phyloP scores from a whole-genome alignment of 2,329 filamentous ascomycete species.

The Botrytis aclada region DNA sequence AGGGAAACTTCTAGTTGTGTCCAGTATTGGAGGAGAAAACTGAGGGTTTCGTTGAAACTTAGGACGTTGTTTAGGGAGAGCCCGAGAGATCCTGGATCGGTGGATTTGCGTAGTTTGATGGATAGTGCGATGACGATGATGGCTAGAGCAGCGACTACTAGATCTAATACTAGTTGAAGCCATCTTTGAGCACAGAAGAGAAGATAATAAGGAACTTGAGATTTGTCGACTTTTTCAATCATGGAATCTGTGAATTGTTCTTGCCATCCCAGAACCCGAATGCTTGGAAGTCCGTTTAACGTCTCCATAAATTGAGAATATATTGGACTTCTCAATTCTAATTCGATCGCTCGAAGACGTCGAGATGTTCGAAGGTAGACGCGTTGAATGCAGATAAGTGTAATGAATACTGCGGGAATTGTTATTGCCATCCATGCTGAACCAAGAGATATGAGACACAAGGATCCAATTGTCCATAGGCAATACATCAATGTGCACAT shows the following conservation, averaged over 20 bases:
- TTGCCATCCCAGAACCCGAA: slow-evolving; percentile 47
- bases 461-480: not conserved
- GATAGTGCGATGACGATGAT: slow-evolving; percentile 36
- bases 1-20: slow-evolving; percentile 27
- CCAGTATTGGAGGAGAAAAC: slow-evolving; percentile 21
- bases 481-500: not conserved
- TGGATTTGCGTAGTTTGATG: slow-evolving; percentile 28
- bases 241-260: slow-evolving; percentile 35
- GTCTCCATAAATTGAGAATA: slow-evolving; percentile 46
- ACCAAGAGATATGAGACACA: not conserved
- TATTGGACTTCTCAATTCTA: slow-evolving; percentile 43
- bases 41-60: slow-evolving; percentile 25
- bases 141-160: slow-evolving; percentile 30
- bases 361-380: slow-evolving; percentile 43
- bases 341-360: slow-evolving; percentile 46
- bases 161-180: slow-evolving; percentile 44
- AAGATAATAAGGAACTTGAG: slow-evolving; percentile 56
- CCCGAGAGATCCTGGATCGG: slow-evolving; percentile 29
- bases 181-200: slow-evolving; percentile 56
- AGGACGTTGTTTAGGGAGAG: slow-evolving; percentile 31
- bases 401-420: not conserved
- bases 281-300: slow-evolving; percentile 43
- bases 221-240: slow-evolving; percentile 48
- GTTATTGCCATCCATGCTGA: not conserved
- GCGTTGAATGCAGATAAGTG: slow-evolving; percentile 38